phyloP scores from a whole-genome alignment of 345 rosid genomes.

The Camelina neglecta region DNA sequence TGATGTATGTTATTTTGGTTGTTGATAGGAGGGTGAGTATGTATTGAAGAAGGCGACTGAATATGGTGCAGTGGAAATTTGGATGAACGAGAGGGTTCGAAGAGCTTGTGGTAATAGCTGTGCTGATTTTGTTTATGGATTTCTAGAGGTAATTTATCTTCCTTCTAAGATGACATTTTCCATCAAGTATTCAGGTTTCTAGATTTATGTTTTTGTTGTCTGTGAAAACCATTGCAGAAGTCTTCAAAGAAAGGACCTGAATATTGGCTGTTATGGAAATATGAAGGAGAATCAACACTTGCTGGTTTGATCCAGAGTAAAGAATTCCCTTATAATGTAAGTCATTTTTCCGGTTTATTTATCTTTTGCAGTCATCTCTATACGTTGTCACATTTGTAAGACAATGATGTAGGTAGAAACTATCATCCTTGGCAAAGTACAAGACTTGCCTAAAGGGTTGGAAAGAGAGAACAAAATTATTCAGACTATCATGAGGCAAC shows the following conservation, averaged over 20 bases:
- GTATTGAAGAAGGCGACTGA: constrained; percentile 97
- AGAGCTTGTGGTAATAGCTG: constrained; percentile 96
- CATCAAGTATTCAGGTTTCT: not conserved
- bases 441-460: constrained; percentile 76
- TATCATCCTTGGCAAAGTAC: constrained; percentile 77
- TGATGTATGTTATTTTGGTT: constrained; percentile 6
- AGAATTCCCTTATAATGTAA: constrained; percentile 93
- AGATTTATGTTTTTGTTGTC: not conserved
- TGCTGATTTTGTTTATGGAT: constrained; percentile 89
- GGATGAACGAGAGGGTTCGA: constrained; percentile 98
- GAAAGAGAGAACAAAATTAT: constrained; percentile 88
- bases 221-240: constrained; percentile 53
- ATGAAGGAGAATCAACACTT: constrained; percentile 87
- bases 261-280: constrained; percentile 94
- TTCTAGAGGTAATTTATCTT: constrained; percentile 71
- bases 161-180: not conserved
- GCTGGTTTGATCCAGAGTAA: constrained; percentile 76
- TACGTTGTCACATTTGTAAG: constrained; percentile 13
- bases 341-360: constrained; percentile 44
- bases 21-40: constrained; percentile 71
- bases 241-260: constrained; percentile 81
- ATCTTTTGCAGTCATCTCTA: not conserved
- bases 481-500: constrained; percentile 85
- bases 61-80: constrained; percentile 94
- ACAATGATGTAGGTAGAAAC: constrained; percentile 74